Evolutionary conservation across 257 asterid species (phyloP).

Genomic region (Leptodermis oblonga): DNA sequence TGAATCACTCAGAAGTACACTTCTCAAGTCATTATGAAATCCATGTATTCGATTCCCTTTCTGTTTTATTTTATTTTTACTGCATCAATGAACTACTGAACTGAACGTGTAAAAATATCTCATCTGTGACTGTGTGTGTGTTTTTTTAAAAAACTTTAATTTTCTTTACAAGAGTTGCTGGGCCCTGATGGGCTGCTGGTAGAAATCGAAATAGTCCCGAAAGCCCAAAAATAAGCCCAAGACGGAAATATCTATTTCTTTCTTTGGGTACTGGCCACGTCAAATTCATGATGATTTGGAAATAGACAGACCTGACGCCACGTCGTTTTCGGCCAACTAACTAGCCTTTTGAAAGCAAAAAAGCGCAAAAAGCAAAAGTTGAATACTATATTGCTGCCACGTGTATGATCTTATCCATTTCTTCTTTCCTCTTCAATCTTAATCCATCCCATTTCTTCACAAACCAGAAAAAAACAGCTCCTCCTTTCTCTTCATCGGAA

Average conservation of each 20-base stretch:
- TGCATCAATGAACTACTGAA: too few relatives aligned
- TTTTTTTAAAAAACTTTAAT: too few relatives aligned
- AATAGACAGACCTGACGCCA: neutral
- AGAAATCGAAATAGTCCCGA: neutral
- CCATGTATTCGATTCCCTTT: too few relatives aligned
- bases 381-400: constrained; percentile 11
- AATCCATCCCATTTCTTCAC: neutral
- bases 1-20: neutral
- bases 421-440: neutral
- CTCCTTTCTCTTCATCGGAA: neutral
- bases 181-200: too few relatives aligned
- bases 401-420: constrained; percentile 26
- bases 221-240: neutral
- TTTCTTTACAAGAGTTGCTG: too few relatives aligned
- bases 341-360: neutral
- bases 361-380: constrained; percentile 10
- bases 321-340: constrained; percentile 13
- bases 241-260: constrained; percentile 10
- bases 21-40: neutral
- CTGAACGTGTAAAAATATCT: too few relatives aligned
- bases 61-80: too few relatives aligned
- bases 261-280: too few relatives aligned
- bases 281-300: neutral
- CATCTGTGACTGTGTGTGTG: too few relatives aligned
- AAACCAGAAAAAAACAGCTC: neutral